A percentile compares a stretch with the other conserved stretches of the same genome.
phyloP scores from a whole-genome alignment of 192 early-diverging fungal species.

The Rhizophlyctis rosea region DNA sequence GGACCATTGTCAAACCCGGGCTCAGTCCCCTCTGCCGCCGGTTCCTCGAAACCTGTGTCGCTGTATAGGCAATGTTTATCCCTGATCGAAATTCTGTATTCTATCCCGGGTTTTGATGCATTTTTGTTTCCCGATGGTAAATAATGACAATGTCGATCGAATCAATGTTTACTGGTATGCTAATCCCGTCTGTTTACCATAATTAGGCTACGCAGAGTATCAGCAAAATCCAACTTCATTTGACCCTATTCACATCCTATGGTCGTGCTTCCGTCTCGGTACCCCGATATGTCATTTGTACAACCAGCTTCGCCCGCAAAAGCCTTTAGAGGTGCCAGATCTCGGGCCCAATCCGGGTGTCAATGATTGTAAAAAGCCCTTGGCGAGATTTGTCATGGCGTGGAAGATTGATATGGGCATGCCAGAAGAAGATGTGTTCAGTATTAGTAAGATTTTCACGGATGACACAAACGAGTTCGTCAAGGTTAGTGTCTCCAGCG shows the following conservation, averaged over 20 bases:
- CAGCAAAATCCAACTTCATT: conserved; percentile 13
- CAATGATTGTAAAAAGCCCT: conserved; percentile 76
- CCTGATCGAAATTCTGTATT: conserved; percentile 50
- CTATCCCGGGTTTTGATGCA: conserved; percentile 47
- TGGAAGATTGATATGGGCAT: conserved; percentile 71
- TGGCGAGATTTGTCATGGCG: conserved; percentile 85
- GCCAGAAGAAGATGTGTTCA: conserved; percentile 74
- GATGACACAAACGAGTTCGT: conserved; percentile 97
- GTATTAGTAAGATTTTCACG: conserved; percentile 82
- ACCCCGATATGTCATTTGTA: conserved; percentile 47
- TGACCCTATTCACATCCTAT: conserved; percentile 45
- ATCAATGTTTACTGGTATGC: no score
- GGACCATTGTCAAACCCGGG: no score
- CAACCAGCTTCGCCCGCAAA: conserved; percentile 39
- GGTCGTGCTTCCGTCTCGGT: conserved; percentile 47
- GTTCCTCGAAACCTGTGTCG: conserved; percentile 19
- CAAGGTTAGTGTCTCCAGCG: conserved; percentile 58
- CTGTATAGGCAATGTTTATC: conserved; percentile 46
- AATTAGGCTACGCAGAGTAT: conserved; percentile 30
- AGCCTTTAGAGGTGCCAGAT: conserved; percentile 33
- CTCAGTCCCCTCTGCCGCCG: background rate
- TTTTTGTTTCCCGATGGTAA: conserved; percentile 55
- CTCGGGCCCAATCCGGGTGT: conserved; percentile 20
- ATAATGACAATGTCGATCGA: no score
- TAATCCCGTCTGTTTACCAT: no score